A percentile compares a stretch with the other conserved stretches of the same genome.
phyloP scores from a whole-genome alignment of 2,329 filamentous ascomycete genomes.

The Chrysoporthe puriensis region DNA sequence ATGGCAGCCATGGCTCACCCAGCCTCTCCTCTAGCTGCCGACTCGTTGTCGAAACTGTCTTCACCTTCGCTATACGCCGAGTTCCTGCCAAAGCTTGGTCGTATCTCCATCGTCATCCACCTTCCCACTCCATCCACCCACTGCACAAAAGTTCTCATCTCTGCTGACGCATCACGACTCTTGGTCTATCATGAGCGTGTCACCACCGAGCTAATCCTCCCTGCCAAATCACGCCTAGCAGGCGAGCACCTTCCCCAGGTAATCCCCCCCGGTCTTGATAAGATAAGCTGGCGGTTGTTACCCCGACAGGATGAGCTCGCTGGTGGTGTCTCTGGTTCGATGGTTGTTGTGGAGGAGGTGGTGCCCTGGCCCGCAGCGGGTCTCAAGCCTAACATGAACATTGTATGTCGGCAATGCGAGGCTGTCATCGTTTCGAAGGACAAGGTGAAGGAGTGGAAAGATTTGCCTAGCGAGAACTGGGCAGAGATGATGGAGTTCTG shows the following conservation, averaged over 20 bases:
- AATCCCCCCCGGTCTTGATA: slow-evolving; percentile 44
- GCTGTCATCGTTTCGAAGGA: slow-evolving; percentile 34
- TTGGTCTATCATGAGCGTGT: slow-evolving; percentile 51
- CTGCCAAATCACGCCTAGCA: slow-evolving; percentile 42
- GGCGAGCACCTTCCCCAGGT: slow-evolving; percentile 35
- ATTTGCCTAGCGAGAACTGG: slow-evolving; percentile 95
- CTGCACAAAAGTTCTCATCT: slow-evolving; percentile 49
- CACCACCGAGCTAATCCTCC: slow-evolving; percentile 44
- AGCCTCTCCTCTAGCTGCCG: neutral
- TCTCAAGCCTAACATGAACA: slow-evolving; percentile 14
- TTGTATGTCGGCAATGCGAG: slow-evolving; percentile 28
- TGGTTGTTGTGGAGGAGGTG: slow-evolving; percentile 32
- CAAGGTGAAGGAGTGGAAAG: slow-evolving; percentile 68
- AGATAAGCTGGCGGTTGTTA: slow-evolving; percentile 27
- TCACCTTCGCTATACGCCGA: slow-evolving; percentile 60
- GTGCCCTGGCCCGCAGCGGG: slow-evolving; percentile 26
- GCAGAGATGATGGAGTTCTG: slow-evolving; percentile 99
- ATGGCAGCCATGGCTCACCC: neutral
- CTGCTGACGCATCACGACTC: slow-evolving; percentile 50
- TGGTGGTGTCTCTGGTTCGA: slow-evolving; percentile 42
- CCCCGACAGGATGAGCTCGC: slow-evolving; percentile 25
- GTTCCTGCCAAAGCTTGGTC: slow-evolving; percentile 65
- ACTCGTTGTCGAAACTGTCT: neutral
- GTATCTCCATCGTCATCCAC: slow-evolving; percentile 62
- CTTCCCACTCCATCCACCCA: slow-evolving; percentile 49